Evolutionary conservation across 163 green algal species (phyloP), one percentile per base, ranked within the genome.

Genomic region (Prototheca cutis): DNA sequence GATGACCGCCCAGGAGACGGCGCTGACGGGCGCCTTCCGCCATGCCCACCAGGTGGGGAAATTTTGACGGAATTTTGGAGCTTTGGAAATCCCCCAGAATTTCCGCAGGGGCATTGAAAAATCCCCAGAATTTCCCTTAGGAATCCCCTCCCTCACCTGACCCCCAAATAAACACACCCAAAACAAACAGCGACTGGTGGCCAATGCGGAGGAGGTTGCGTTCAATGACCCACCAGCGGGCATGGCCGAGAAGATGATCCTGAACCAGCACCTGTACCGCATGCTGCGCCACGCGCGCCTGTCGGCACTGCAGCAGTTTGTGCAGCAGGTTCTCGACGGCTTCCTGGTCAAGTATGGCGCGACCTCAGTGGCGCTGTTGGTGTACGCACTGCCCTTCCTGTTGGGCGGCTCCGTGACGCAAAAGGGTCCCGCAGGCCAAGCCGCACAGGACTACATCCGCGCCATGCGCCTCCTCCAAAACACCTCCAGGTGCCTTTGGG

Each of bases 211-310:
- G 77, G 89, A 97, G 78, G 73, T 97, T 47, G 89, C 89, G 15
- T 97, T 92, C 80, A 97, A 97, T 67, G 89, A 97, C 77, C 89
- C 90, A 1, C 83, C 83, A 0, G 66, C 71, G 2, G 84, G 82
- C 34, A 75, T 77, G 13, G 80, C 86, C 0, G 90, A 97, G 75
- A 63, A 87, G 66, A 74, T 96, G 29, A 85, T 97, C 51, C 76
- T 97, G 18, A 94, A 96, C 75, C 76, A 89, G 74, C 85, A 96
- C 74, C 80, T 97, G 48, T 64, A 75, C 28, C 72, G 88, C 28
- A 73, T 96, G 55, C 63, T 94, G 49, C 72, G 72, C 19, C 90
- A 95, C 77, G 76, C 71, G 19, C 63, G 76, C 18, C 76, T 96
- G 27, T 90, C 84, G 18, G 79, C 87, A 24, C 78, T 95, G 61